phyloP scores from a whole-genome alignment of 208 protist genomes.

The Acanthamoeba sp. region DNA sequence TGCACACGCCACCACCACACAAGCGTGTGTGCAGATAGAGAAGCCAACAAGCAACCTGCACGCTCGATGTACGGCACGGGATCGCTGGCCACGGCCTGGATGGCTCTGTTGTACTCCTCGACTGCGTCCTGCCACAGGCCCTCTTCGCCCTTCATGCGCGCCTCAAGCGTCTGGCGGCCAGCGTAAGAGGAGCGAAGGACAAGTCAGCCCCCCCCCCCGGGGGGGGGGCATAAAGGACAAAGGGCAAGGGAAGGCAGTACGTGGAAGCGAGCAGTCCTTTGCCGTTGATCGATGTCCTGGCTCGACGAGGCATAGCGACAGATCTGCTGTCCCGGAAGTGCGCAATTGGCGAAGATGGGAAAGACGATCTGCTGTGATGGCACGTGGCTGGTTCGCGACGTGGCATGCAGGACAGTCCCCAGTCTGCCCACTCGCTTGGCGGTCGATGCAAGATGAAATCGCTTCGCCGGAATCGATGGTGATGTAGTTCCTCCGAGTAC shows the following conservation, averaged over 20 bases:
- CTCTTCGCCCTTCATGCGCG: constrained; percentile 39
- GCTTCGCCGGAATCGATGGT: background rate
- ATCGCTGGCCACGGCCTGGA: constrained; percentile 32
- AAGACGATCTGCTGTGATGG: background rate
- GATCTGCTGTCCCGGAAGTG: background rate
- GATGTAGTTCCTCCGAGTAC: background rate
- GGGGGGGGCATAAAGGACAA: too few relatives aligned
- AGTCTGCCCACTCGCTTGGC: background rate
- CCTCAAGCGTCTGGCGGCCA: background rate
- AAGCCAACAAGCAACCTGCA: constrained; percentile 49
- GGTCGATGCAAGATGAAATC: background rate
- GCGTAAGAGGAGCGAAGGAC: too few relatives aligned
- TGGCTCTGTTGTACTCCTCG: constrained; percentile 44
- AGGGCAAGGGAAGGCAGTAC: background rate
- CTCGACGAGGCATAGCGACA: background rate
- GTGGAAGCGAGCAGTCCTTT: constrained; percentile 35
- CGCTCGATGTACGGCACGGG: constrained; percentile 48
- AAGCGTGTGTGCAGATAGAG: too few relatives aligned
- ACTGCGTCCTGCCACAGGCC: constrained; percentile 37
- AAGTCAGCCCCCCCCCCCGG: too few relatives aligned
- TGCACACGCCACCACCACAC: background rate
- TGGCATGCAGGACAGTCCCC: background rate
- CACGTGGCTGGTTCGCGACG: background rate
- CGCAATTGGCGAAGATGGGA: background rate
- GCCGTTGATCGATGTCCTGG: background rate